These are phyloP conservation scores for Ormosia emarginata DNA, from an alignment of 306 rosid species.

Conservation along the genomic window DNA sequence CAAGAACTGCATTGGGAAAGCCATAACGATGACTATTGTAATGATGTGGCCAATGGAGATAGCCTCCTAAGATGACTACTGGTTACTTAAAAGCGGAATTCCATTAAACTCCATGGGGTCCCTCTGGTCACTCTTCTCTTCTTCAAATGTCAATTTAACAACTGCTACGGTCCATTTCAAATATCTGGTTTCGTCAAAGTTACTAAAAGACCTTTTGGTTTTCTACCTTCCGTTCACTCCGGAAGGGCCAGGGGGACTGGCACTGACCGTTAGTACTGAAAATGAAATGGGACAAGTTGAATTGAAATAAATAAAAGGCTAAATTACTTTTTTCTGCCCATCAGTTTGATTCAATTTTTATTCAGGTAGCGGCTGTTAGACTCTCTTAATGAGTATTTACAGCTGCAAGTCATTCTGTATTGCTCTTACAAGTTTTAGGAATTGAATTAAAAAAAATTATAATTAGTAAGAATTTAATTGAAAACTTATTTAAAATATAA, in stretches of 20 bases:
- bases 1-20: slow-evolving; percentile 22
- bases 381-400: too few species aligned
- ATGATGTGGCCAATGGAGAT: slow-evolving; percentile 30
- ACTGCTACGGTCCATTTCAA: slow-evolving; percentile 18
- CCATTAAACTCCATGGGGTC: slow-evolving; percentile 38
- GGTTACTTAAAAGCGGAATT: slow-evolving; percentile 32
- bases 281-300: background rate
- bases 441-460: too few species aligned
- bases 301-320: background rate
- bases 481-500: too few species aligned
- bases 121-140: slow-evolving; percentile 24
- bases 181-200: slow-evolving; percentile 26
- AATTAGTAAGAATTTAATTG: too few species aligned
- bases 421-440: too few species aligned
- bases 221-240: slow-evolving; percentile 21
- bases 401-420: too few species aligned
- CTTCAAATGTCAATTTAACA: slow-evolving; percentile 10
- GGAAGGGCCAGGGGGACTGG: background rate
- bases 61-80: slow-evolving; percentile 22
- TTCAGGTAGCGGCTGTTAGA: too few species aligned
- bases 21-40: slow-evolving; percentile 9
- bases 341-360: too few species aligned
- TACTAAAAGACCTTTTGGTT: background rate
- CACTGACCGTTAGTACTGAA: background rate
- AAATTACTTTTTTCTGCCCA: too few species aligned